Base-by-base conservation (phyloP, 2,329 filamentous ascomycete genomes). In the Arachnomyces sp. region DNA sequence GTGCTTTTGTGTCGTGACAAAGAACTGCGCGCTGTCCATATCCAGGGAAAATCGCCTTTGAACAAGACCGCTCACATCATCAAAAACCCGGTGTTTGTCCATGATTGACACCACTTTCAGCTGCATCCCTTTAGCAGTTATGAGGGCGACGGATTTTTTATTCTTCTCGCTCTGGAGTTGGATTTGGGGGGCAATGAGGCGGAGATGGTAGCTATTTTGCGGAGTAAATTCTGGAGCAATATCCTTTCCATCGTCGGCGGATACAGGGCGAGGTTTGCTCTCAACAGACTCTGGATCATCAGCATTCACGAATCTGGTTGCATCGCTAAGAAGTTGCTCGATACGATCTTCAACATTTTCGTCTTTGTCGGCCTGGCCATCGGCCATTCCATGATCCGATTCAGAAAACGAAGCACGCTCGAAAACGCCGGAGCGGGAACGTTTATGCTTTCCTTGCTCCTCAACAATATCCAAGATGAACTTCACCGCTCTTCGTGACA, bases 111-210 rank as follows among this genome's bases (percentile, higher is more conserved):
- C 78, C 8, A 98, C 85, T 67, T 96, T 96, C 42, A 96, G 77
- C 61, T 96, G 89, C 88, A 98, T 98, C 39, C 89, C 87, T 63
- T 96, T 96, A 18, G 89, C 88, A 3, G 90, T 92, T 34, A 96
- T 82, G n/a, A 99, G 73, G 4, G 95, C 84, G n/a, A 93, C 92
- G 43, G 94, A 85, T 62, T 94, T 95, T 46, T 83, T 84, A 62
- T 98, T 96, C 72, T 95, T 96, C 57, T 98, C 92, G 60, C 92
- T 96, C 59, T 98, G 90, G 33, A 99, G 74, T 60, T 99, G 92
- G 44, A 99, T 95, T 60, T 99, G 92, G 11, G 92, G 92, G 4
- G 90, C 92, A 53, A 98, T 95, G 31, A 99, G 76, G 29, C 89
- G 85, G 46, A 98, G 78, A 55, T 96, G 87, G 61, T 95, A 99